phyloP scores from a whole-genome alignment of 2,329 filamentous ascomycete genomes.

The Claviceps capensis region DNA sequence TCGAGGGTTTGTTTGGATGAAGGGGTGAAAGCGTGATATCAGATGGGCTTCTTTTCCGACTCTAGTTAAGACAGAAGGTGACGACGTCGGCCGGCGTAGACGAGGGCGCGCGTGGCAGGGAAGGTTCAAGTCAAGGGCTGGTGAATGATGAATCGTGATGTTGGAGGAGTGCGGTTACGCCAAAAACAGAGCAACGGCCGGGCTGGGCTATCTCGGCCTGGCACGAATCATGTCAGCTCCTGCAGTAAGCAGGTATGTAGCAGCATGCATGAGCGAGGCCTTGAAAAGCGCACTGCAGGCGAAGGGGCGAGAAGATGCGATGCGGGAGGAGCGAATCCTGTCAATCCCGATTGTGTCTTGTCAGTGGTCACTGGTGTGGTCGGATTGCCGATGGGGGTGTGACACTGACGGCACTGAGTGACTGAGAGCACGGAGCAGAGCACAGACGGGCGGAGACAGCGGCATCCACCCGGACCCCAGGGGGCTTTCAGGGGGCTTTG shows the following conservation, averaged over 20 bases:
- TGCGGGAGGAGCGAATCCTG: neutral
- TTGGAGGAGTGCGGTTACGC: neutral
- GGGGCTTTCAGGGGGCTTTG: too few relatives aligned
- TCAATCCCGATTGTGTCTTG: neutral
- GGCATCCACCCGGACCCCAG: too few relatives aligned
- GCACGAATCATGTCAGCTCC: slow-evolving; percentile 8
- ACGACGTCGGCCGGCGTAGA: neutral
- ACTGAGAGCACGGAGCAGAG: too few relatives aligned
- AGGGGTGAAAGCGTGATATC: neutral
- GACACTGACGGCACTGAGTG: neutral
- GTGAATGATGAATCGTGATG: neutral
- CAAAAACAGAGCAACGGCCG: neutral
- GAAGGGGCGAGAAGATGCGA: neutral
- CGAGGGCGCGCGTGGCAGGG: neutral
- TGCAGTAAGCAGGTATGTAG: neutral
- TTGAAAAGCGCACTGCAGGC: neutral
- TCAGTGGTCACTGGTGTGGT: neutral
- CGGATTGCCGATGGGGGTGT: neutral
- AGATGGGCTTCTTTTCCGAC: neutral
- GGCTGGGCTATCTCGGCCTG: slow-evolving; percentile 4
- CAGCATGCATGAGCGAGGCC: slow-evolving; percentile 1
- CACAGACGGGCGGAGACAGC: too few relatives aligned
- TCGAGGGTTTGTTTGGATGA: neutral
- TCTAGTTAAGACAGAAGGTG: neutral
- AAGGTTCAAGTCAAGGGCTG: neutral